phyloP scores from a whole-genome alignment of 2,329 filamentous ascomycete genomes.

The Cladosporium sp. region DNA sequence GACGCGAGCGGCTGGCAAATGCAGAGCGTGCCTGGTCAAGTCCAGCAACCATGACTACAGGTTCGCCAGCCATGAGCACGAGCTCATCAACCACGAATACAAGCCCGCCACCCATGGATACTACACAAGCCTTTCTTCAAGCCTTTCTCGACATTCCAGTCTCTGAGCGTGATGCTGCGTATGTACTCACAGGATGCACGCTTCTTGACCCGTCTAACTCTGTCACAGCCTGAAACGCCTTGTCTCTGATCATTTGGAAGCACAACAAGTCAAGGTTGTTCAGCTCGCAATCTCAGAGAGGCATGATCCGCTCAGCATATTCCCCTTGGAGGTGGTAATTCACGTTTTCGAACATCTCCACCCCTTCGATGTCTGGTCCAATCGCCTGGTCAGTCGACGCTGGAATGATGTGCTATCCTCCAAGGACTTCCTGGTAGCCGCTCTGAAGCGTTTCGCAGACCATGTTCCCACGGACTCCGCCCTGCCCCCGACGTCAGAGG shows the following conservation, averaged over 20 bases:
- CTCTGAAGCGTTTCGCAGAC: constrained; percentile 11
- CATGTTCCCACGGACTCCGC: constrained; percentile 16
- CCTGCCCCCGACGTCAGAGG: not conserved
- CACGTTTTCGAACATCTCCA: constrained; percentile 30
- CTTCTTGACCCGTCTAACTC: too few relatives aligned
- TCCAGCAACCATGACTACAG: too few relatives aligned
- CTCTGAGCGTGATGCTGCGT: not conserved
- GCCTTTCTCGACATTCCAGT: not conserved
- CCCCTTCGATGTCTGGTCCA: constrained; percentile 25
- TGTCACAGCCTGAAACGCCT: too few relatives aligned
- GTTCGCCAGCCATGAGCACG: too few relatives aligned
- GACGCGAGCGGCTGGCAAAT: too few relatives aligned
- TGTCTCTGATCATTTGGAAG: not conserved
- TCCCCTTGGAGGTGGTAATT: constrained; percentile 36
- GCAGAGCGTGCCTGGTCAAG: too few relatives aligned
- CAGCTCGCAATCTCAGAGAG: constrained; percentile 11
- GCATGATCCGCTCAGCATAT: constrained; percentile 31
- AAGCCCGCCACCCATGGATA: too few relatives aligned
- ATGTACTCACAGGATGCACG: not conserved
- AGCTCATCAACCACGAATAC: too few relatives aligned
- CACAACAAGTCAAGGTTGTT: constrained; percentile 1
- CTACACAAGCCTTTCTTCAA: too few relatives aligned
- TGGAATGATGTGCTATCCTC: constrained; percentile 31
- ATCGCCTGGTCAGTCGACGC: constrained; percentile 28
- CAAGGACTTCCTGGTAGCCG: constrained; percentile 8